Evolutionary conservation across 192 early-diverging fungal species (phyloP), one percentile per base, ranked within the genome.

Genomic region (Backusella macrospora): DNA sequence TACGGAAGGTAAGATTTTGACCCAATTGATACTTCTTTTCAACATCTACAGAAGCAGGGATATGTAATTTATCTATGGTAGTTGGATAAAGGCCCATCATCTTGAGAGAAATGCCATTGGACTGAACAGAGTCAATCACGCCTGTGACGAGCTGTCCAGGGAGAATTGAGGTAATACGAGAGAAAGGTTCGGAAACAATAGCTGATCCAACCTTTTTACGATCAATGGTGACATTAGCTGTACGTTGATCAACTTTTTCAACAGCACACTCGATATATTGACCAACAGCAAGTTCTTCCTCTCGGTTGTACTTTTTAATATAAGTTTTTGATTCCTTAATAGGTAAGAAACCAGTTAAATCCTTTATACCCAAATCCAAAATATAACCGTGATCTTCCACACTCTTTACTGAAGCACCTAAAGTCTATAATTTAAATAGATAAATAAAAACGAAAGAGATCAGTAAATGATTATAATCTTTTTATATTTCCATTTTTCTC

Each of bases 371-470:
- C 16, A 90, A 78, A 23, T 85, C 88, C 18, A 98, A 74, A 47
- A 97, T 85, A 71, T 96, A 97, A 29, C 97, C 97, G 75, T 95
- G 95, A 83, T 99, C 97, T 82, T 99, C 96, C 4, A 93, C 86
- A 74, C 92, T 94, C 68, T 89, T 80, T 21, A 99, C 88, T 29
- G 88, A 82, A 59, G 88, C 92, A 21, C 90, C 76, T 68, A 97
- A 46, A 23, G 88, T 62, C 87, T 83, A 79, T 59, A 70, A 55
- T 18, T 45, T 64, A 63, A 40, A 42, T 15, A 9, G 5, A 4
- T 43, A 43, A 43, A 43, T 4, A 43, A 6, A 4, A 43, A 43
- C 63, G 46, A 40, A 70, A 16, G 14, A 39, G 26, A 37, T 63
- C 52, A 59, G 52, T 59, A 59, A 59, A 26, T 59, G 52, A 26